Evolutionary conservation across 2,329 filamentous ascomycete genomes (phyloP), one percentile per base, ranked within the genome.

Genomic region (Blastomyces silverae): DNA sequence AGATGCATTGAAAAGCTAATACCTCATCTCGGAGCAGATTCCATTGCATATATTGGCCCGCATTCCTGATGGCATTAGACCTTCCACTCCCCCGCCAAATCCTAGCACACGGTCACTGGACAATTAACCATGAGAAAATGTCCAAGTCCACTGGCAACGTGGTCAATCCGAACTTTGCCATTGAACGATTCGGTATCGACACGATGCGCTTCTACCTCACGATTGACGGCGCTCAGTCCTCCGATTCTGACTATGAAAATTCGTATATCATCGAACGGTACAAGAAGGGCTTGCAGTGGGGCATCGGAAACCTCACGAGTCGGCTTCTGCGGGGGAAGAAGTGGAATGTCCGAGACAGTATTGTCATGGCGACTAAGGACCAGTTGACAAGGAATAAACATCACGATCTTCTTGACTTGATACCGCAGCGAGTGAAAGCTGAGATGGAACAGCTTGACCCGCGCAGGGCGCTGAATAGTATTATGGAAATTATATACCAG

Each of bases 31-130:
- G 17, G 39, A 44, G 59, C 64, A 81, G 82, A 22, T 99, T 99
- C 77, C 95, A 99, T 75, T 93, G 91, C 76, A 88, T 99, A 59
- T 99, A 99, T 81, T 99, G 95, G 94, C 94, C 94, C 0, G 94
- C 94, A 3, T 89, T 99, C 70, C 86, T 99, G 20, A 89, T 99
- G 83, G 93, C 94, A 1, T 81, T 97, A 17, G 87, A 88, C 62
- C 81, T 97, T 4, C 89, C 91, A 0, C 80, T 90, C 0, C 91
- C 94, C 0, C 88, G 87, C 72, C 87, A 87, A 67, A 85, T 99
- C 42, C 81, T 99, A 2, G 91, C 91, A 62, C 94, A 99, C 74
- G 92, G 89, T 1, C 94, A 99, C 75, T 99, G 95, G 94, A 96
- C 92, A 17, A 87, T 99, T 78, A 90, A 90, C 64, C 86, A 86